Conservation (phyloP, 331 rosid species). For the Quercus lobata region DNA sequence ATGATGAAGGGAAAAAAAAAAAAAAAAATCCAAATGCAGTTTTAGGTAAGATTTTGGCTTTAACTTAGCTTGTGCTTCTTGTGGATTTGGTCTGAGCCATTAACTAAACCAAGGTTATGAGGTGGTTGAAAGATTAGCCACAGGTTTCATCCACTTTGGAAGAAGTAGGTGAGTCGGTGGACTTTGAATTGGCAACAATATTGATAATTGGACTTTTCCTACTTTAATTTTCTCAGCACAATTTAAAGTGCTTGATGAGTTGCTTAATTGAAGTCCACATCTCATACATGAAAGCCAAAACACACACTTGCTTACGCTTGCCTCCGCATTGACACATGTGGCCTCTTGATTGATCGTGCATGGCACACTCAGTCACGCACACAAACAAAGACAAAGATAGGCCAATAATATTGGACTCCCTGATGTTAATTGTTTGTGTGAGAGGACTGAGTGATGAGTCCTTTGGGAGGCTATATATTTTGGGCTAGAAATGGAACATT, state of each 20-base stretch:
- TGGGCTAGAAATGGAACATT: too few species aligned
- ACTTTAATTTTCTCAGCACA: too few species aligned
- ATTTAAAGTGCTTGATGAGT: too few species aligned
- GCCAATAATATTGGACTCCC: not conserved
- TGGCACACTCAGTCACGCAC: conserved; percentile 27
- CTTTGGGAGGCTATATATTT: too few species aligned
- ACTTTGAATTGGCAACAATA: not conserved
- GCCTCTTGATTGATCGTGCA: conserved; percentile 9
- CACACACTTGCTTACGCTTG: not conserved
- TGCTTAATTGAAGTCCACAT: not conserved
- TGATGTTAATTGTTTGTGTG: not conserved
- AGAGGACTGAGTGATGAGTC: too few species aligned
- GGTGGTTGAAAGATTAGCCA: not conserved
- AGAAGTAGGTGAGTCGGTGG: not conserved
- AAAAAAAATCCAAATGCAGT: too few species aligned
- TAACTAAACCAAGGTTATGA: not conserved
- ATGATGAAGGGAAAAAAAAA: too few species aligned
- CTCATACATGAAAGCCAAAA: not conserved
- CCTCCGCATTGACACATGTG: conserved; percentile 9
- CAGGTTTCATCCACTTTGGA: not conserved
- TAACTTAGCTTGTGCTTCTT: too few species aligned
- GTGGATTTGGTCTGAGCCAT: too few species aligned
- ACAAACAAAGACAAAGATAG: not conserved
- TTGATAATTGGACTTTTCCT: too few species aligned
- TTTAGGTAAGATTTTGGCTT: too few species aligned